Conservation (phyloP, 805 yeast species). For the Yamadazyma insecticola region DNA sequence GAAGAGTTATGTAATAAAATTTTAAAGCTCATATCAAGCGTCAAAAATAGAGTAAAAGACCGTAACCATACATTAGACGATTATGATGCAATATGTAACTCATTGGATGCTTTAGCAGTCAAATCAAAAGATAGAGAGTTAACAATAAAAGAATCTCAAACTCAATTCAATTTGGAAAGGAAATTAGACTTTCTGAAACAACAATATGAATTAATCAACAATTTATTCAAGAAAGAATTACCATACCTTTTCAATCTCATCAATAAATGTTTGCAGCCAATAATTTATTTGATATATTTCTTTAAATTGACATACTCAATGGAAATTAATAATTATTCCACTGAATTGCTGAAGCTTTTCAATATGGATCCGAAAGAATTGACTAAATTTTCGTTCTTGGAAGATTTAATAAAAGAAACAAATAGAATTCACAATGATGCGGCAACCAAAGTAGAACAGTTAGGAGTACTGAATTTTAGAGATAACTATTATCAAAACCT, state of each 20-base stretch:
- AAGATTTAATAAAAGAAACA: not conserved
- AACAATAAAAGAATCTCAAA: slow-evolving; percentile 24
- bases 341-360: slow-evolving; percentile 1
- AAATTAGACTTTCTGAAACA: slow-evolving; percentile 18
- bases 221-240: slow-evolving; percentile 40
- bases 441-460: slow-evolving; percentile 11
- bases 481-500: slow-evolving; percentile 15
- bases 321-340: slow-evolving; percentile 13
- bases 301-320: slow-evolving; percentile 32
- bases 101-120: slow-evolving; percentile 22
- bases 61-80: slow-evolving; percentile 30
- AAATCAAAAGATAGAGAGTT: slow-evolving; percentile 34
- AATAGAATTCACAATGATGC: slow-evolving; percentile 1
- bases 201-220: slow-evolving; percentile 33
- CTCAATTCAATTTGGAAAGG: slow-evolving; percentile 18
- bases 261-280: slow-evolving; percentile 18
- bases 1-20: too few species aligned
- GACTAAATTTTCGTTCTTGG: not conserved
- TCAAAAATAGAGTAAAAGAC: slow-evolving; percentile 4
- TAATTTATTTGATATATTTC: slow-evolving; percentile 20
- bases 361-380: not conserved
- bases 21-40: slow-evolving; percentile 3
- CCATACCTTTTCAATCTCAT: slow-evolving; percentile 39
- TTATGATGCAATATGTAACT: slow-evolving; percentile 28
- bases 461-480: slow-evolving; percentile 20